Evolutionary conservation across 177 flowering plant species (phyloP).

Genomic region (Vitis hybrid): DNA sequence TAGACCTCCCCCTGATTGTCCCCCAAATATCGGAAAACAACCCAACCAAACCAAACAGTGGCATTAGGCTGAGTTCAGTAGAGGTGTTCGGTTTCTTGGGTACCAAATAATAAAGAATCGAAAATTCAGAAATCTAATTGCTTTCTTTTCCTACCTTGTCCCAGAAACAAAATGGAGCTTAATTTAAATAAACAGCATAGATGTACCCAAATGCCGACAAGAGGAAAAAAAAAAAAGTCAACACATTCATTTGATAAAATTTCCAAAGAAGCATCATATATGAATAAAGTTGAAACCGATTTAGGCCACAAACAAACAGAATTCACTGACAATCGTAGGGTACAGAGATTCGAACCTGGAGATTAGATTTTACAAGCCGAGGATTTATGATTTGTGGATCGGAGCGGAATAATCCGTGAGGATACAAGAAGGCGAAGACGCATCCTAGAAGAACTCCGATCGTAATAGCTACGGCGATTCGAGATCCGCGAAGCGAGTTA

Average conservation of each 20-base stretch:
- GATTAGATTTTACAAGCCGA: conserved; percentile 22
- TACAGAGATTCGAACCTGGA: conserved; percentile 35
- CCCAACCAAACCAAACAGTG: neutral
- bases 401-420: conserved; percentile 56
- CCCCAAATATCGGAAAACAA: too few species aligned
- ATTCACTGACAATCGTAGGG: neutral
- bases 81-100: too few species aligned
- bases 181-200: neutral
- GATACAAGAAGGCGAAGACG: conserved; percentile 61
- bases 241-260: neutral
- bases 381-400: conserved; percentile 12
- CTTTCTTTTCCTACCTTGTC: neutral
- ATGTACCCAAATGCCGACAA: neutral
- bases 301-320: neutral
- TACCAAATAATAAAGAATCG: too few species aligned
- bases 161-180: neutral
- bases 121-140: neutral
- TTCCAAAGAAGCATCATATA: neutral
- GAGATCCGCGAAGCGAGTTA: conserved; percentile 44
- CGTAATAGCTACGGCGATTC: conserved; percentile 48
- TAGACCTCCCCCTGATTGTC: too few species aligned
- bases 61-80: too few species aligned
- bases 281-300: neutral
- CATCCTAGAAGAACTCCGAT: conserved; percentile 73
- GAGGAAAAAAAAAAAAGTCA: neutral